A percentile compares a stretch with the other conserved stretches of the same genome.
Evolutionary conservation across 1,139 yeast genomes (phyloP).

Genomic region (Ashbya aceris): DNA sequence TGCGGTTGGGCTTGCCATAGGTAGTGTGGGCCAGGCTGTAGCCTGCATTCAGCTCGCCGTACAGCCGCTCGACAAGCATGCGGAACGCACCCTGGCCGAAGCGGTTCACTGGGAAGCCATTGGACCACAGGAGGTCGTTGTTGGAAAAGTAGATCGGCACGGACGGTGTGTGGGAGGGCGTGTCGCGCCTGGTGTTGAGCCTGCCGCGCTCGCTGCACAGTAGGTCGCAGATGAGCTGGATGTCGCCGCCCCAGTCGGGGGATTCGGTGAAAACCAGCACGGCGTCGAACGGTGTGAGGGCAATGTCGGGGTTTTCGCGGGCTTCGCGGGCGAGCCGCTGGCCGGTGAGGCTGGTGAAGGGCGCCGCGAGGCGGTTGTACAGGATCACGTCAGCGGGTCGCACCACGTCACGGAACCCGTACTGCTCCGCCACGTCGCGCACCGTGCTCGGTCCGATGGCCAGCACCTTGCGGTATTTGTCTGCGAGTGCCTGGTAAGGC

Average conservation of each 20-base stretch:
- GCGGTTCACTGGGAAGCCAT: slow-evolving; percentile 67
- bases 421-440: slow-evolving; percentile 60
- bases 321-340: slow-evolving; percentile 44
- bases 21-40: slow-evolving; percentile 46
- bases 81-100: slow-evolving; percentile 92
- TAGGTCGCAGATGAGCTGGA: slow-evolving; percentile 68
- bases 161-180: slow-evolving; percentile 39
- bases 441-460: slow-evolving; percentile 82
- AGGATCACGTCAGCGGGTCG: slow-evolving; percentile 66
- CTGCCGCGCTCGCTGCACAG: slow-evolving; percentile 55
- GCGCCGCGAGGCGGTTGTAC: slow-evolving; percentile 35
- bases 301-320: slow-evolving; percentile 24
- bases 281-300: slow-evolving; percentile 55
- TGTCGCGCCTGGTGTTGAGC: slow-evolving; percentile 45
- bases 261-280: slow-evolving; percentile 86
- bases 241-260: slow-evolving; percentile 78
- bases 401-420: slow-evolving; percentile 76
- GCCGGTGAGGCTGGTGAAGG: slow-evolving; percentile 68
- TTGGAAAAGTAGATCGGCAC: slow-evolving; percentile 81
- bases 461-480: slow-evolving; percentile 50
- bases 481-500: slow-evolving; percentile 61
- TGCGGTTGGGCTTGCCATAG: slow-evolving; percentile 75
- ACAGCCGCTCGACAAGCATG: slow-evolving; percentile 53
- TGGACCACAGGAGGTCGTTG: slow-evolving; percentile 86
- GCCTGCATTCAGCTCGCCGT: slow-evolving; percentile 47